Percentiles rank a stretch among this genome's conserved stretches.
Evolutionary conservation across 805 yeast species (phyloP).

Genomic region (Candida takata): DNA sequence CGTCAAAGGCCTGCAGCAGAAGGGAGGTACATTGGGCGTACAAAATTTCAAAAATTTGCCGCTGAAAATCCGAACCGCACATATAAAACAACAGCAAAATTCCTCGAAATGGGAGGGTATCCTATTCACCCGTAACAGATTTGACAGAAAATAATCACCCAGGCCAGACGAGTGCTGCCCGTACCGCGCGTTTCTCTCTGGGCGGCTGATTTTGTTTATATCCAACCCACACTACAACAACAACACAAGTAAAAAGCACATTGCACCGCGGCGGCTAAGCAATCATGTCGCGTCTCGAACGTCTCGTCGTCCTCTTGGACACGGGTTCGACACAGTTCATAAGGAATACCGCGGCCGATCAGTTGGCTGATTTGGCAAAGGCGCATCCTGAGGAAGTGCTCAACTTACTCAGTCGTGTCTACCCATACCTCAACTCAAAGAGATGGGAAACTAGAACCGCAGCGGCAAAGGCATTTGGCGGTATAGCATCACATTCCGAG

Average conservation of each 20-base stretch:
- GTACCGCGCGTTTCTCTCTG: too few relatives aligned
- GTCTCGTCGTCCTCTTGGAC: slow-evolving; percentile 53
- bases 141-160: not conserved
- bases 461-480: slow-evolving; percentile 93
- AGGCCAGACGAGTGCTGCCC: too few relatives aligned
- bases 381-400: slow-evolving; percentile 91
- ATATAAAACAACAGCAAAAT: not conserved
- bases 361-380: slow-evolving; percentile 86
- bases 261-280: slow-evolving; percentile 1
- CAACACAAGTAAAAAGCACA: too few relatives aligned
- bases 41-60: too few relatives aligned
- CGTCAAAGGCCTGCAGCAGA: too few relatives aligned
- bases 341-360: slow-evolving; percentile 95
- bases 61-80: not conserved
- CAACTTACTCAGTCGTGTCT: slow-evolving; percentile 77
- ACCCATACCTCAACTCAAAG: slow-evolving; percentile 73
- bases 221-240: too few relatives aligned
- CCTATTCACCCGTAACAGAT: not conserved
- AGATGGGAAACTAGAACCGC: slow-evolving; percentile 97
- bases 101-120: not conserved
- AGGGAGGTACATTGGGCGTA: too few relatives aligned
- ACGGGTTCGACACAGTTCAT: slow-evolving; percentile 94
- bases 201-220: too few relatives aligned
- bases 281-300: slow-evolving; percentile 34
- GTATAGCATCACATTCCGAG: slow-evolving; percentile 72